Base-by-base conservation (phyloP, 352 stramenopile species). In the Pythium graminicola region DNA sequence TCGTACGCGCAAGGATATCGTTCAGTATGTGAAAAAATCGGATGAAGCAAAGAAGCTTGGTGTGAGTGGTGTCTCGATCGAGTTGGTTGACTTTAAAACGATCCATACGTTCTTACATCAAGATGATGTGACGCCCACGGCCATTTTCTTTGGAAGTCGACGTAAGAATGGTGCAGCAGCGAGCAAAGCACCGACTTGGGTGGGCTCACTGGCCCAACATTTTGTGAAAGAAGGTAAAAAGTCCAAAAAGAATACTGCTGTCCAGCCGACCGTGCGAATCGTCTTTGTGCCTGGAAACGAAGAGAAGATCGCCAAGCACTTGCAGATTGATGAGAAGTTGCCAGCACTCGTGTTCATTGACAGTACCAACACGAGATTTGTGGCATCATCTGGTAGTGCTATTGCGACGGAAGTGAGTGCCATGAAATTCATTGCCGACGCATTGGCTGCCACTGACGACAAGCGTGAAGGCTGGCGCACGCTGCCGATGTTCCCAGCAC, bases 1-100 rank as follows among this genome's bases (percentile, higher is more conserved):
- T n/a, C 86, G 85, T 57, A 91, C 82, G 5, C 72, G 79, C 44
- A 81, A 87, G 51, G 85, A 70, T 6, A 89, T 97, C 33, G 85
- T 96, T 8, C 60, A 83, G 54, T 86, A 89, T 46, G 74, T 89
- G 8, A 82, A 76, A 54, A 85, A 63, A 50, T 88, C 76, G 10
- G 69, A 70, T 0, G 73, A 85, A 16, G 76, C 78, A 3, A 82
- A 89, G 65, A 82, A 82, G 20, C 65, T 89, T 2, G 78, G 76
- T 4, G 76, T 89, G 9, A 73, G 70, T 55, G 67, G 70, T 8
- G 63, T 62, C 13, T 64, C 69, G 16, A 58, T 86, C 23, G 42
- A 64, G 8, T 74, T 66, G 14, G 57, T 92, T 24, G 66, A 75
- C 35, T 86, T 74, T 48, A 55, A 67, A 19, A 65, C 62, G 36